Evolutionary conservation across 2,329 filamentous ascomycete species (phyloP).

Genomic region (Podosphaera xanthii): DNA sequence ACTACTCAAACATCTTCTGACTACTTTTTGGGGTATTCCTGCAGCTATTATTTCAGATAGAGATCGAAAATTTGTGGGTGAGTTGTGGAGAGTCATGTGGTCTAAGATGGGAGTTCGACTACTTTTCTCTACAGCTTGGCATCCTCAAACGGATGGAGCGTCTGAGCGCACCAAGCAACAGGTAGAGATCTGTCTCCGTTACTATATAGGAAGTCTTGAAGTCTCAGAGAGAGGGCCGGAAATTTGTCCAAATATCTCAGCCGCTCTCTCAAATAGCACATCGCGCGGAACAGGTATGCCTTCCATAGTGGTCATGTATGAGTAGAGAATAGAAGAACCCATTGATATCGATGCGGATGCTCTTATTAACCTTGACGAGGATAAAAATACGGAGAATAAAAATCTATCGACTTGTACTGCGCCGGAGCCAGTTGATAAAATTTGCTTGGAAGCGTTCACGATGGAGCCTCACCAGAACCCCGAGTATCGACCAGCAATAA

Average conservation of each 20-base stretch:
- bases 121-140: neutral
- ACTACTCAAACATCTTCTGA: neutral
- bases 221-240: neutral
- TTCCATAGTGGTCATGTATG: neutral
- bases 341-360: neutral
- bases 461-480: neutral
- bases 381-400: neutral
- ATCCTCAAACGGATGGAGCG: neutral
- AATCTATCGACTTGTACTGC: neutral
- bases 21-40: neutral
- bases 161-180: neutral
- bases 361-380: neutral
- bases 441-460: neutral
- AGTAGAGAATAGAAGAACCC: neutral
- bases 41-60: neutral
- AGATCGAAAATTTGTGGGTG: neutral
- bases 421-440: neutral
- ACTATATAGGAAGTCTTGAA: neutral
- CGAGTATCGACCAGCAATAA: neutral
- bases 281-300: neutral
- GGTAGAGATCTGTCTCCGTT: neutral
- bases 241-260: neutral
- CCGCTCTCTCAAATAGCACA: neutral
- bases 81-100: neutral
- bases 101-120: neutral